Base-by-base conservation (phyloP, 2,329 filamentous ascomycete species). In the Exophiala mesophila region DNA sequence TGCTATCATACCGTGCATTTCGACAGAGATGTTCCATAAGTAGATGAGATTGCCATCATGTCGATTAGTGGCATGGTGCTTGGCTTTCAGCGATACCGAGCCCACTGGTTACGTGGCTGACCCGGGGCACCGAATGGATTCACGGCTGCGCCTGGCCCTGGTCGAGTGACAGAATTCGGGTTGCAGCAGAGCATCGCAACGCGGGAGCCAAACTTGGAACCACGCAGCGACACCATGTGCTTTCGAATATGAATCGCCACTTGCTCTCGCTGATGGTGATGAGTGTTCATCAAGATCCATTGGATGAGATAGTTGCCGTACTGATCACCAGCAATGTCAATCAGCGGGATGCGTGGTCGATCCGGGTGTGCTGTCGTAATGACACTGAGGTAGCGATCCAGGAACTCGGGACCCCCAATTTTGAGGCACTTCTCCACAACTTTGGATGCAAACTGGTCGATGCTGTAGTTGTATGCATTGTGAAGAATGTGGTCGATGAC, bases 161-260 rank as follows among this genome's bases (percentile, higher is more conserved):
- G 89, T 41, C 89, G 87, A 56, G 88, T 96, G 39, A 85, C 78
- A 55, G 88, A 80, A 35, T 87, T 88, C 26, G 89, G 90, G 65
- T 97, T 97, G 68, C 88, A 94, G 71, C 94, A 98, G 41, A 98
- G 83, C 90, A 98, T 97, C 21, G 92, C 92, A 50, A 98, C 92
- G 44, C 92, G 87, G 46, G 92, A 98, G 48, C 92, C 92, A 63
- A 97, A 98, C 66, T 98, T 98, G 60, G 92, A 97, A 44, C 92
- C 92, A 48, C 92, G 86, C 36, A 98, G 83, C 43, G 92, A 98
- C 6, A 98, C 92, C 92, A 98, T 98, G 66, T 98, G 92, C 77
- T 97, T 97, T 57, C 88, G 85, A 57, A 98, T 94, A 61, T 98
- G 92, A 43, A 82, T 82, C 35, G 89, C 88, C 53, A 98, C 92